Base-by-base conservation (phyloP, 129 eudicot genomes). In the Helianthus tuberosus region DNA sequence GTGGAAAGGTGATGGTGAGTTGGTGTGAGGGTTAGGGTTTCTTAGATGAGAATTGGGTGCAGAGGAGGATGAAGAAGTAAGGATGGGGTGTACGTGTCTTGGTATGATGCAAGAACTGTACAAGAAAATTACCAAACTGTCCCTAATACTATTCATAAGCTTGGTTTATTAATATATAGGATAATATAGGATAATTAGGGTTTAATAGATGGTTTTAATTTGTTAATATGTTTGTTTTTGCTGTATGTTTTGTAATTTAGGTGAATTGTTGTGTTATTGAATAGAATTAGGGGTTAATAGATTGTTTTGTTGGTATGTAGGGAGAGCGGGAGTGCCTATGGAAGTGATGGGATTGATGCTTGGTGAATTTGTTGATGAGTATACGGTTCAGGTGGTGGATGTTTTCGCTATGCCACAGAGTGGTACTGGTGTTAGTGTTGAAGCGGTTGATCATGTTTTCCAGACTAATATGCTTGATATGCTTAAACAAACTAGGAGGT, bases 361-460 rank as follows among this genome's bases (percentile, higher is more conserved):
- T n/a, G 98, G 98, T 59, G 96, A 93, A 54, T 93, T 93, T 61
- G 96, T 93, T 17, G 98, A 93, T 73, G 98, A 93, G 74, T 93
- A 93, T 74, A 93, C 98, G 0, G 98, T 93, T 69, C 86, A 96
- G 12, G 96, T 89, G 51, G 98, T 93, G 10, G 96, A 93, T 66
- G 98, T 93, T 47, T 93, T 93, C 51, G 98, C 98, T 27, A 93
- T 93, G 98, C 98, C 98, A 0, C 98, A 93, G 83, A 93, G 98
- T 83, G 98, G 98, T 57, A 93, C 98, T 57, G 98, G 98, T 11
- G 98, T 93, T 57, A 89, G 96, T 80, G 98, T 93, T 64, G 98
- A 89, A 81, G 98, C 98, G 27, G 98, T 93, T 17, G 98, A 93
- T 75, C 98, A 89, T 84, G 98, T 93, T 62, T 93, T 89, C 62